These are phyloP conservation scores for Saccharomycopsis schoenii DNA, from an alignment of 805 yeast genomes.

Conservation along the genomic window DNA sequence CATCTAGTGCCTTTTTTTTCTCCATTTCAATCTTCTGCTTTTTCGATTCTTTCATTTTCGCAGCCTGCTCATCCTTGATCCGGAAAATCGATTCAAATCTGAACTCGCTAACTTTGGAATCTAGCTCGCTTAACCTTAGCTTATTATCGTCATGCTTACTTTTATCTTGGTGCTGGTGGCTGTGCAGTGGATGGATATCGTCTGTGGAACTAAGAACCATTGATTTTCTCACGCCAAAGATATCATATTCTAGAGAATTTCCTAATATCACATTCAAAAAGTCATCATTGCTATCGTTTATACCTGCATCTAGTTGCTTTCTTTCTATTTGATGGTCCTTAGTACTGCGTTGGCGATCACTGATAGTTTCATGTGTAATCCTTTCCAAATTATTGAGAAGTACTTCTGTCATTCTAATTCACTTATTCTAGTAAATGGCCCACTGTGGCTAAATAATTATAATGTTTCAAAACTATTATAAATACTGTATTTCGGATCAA, in stretches of 20 bases:
- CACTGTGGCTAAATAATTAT: too few species aligned
- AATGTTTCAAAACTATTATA: too few species aligned
- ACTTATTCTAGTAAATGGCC: not conserved
- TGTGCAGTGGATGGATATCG: not conserved
- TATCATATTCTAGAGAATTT: conserved; percentile 10
- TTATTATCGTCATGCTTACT: not conserved
- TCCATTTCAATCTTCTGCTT: not conserved
- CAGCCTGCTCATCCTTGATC: not conserved
- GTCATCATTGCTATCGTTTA: not conserved
- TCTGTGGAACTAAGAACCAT: not conserved
- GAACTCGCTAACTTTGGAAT: not conserved
- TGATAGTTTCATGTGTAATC: not conserved
- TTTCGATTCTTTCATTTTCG: not conserved
- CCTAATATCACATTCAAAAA: conserved; percentile 2
- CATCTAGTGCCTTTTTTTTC: not conserved
- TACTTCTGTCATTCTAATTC: not conserved
- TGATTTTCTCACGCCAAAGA: conserved; percentile 3
- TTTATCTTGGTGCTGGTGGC: not conserved
- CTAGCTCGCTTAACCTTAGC: conserved; percentile 1
- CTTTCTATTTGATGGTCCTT: not conserved
- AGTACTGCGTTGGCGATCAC: not conserved
- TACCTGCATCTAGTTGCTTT: not conserved
- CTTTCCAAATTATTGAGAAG: not conserved
- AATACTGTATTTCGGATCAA: too few species aligned
- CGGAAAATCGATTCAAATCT: not conserved